phyloP scores from a whole-genome alignment of 2,329 filamentous ascomycete species.

The Penicillium sp. region DNA sequence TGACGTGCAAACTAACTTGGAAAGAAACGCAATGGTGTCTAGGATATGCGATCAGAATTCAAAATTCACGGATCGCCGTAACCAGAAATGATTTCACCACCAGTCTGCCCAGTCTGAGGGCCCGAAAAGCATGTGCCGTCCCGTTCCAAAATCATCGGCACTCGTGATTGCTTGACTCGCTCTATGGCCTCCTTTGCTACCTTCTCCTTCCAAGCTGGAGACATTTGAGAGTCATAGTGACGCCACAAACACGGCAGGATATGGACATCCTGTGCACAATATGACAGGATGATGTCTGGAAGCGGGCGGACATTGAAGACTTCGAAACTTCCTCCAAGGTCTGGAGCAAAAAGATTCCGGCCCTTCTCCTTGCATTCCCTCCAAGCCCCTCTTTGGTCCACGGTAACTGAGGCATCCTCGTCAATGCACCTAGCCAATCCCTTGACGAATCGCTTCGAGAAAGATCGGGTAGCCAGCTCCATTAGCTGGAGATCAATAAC shows the following conservation, averaged over 20 bases:
- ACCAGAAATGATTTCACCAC: background rate
- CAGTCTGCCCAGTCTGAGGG: background rate
- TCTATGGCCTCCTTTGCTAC: background rate
- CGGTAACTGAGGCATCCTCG: slow-evolving; percentile 21
- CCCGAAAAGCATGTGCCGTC: background rate
- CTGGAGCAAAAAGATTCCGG: background rate
- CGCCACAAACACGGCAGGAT: background rate
- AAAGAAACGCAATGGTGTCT: background rate
- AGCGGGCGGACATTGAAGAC: background rate
- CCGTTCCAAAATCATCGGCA: background rate
- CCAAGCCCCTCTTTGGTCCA: background rate
- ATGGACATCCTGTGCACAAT: slow-evolving; percentile 5
- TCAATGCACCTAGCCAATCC: slow-evolving; percentile 52
- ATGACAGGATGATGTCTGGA: background rate
- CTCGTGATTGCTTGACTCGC: background rate
- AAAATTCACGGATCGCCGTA: too few relatives aligned
- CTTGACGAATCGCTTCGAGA: slow-evolving; percentile 32
- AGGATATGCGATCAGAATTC: too few relatives aligned
- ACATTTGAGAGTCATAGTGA: background rate
- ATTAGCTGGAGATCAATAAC: slow-evolving; percentile 64
- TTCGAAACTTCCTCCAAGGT: background rate
- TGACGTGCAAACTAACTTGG: background rate
- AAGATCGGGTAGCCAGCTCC: slow-evolving; percentile 53
- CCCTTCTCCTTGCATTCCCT: background rate
- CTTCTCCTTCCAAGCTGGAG: background rate